Evolutionary conservation across 768 basidiomycete genomes (phyloP).

Genomic region (Boletus reticuloceps): DNA sequence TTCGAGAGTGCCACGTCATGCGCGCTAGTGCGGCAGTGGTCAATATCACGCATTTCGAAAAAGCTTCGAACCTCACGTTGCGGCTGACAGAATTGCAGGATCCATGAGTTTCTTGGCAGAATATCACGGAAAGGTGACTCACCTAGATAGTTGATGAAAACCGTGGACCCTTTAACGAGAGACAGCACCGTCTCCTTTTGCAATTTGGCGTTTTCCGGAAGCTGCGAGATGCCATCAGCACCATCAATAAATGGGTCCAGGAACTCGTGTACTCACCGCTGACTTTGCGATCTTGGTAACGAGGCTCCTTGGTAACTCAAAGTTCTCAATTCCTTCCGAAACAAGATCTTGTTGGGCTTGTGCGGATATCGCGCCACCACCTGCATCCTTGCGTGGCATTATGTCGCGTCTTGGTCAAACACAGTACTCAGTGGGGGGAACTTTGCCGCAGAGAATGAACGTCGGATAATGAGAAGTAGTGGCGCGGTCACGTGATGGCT

Average conservation of each 20-base stretch:
- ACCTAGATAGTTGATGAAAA: constrained; percentile 95
- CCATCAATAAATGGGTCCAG: background rate
- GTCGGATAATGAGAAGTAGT: no score
- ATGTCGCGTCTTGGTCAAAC: background rate
- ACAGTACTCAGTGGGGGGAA: no score
- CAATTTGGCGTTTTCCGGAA: constrained; percentile 82
- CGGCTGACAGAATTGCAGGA: constrained; percentile 31
- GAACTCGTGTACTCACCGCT: constrained; percentile 50
- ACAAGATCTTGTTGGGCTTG: constrained; percentile 78
- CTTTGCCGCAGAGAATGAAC: no score
- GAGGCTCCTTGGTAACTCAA: constrained; percentile 79
- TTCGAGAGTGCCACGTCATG: constrained; percentile 85
- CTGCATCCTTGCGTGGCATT: constrained; percentile 73
- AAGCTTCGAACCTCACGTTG: constrained; percentile 36
- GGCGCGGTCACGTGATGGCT: no score
- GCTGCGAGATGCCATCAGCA: constrained; percentile 39
- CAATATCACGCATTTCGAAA: background rate
- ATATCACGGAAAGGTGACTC: constrained; percentile 20
- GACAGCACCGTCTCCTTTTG: constrained; percentile 89
- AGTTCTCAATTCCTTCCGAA: constrained; percentile 85
- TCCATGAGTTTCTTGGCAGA: background rate
- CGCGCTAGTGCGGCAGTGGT: constrained; percentile 47
- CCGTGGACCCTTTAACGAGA: constrained; percentile 84
- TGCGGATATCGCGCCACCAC: constrained; percentile 56
- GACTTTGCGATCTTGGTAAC: constrained; percentile 86